These are phyloP conservation scores for Eucalyptus melliodora DNA, from an alignment of 345 rosid species.

Conservation along the genomic window DNA sequence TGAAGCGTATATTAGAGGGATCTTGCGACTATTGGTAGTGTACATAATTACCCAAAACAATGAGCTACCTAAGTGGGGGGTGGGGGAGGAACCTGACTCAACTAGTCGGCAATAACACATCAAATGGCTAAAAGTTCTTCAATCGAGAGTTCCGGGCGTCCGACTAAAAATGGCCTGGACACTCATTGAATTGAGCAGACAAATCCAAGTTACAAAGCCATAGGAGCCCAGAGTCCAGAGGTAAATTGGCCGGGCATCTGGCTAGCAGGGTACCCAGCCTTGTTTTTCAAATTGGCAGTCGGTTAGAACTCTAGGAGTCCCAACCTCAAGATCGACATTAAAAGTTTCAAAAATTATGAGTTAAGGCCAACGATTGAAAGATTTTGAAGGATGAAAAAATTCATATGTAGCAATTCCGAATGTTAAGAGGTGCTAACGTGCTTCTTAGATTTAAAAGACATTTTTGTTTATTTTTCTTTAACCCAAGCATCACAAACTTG, in stretches of 20 bases:
- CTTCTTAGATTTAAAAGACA: not conserved
- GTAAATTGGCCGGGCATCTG: not conserved
- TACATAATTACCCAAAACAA: not conserved
- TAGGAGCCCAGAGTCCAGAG: too few relatives aligned
- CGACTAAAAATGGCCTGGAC: too few relatives aligned
- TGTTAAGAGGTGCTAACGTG: not conserved
- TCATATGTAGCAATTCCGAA: not conserved
- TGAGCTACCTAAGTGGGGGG: too few relatives aligned
- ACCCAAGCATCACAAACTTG: not conserved
- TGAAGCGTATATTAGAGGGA: accelerated
- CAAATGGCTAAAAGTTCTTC: too few relatives aligned
- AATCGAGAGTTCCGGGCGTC: too few relatives aligned
- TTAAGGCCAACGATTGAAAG: not conserved
- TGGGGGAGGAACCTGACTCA: too few relatives aligned
- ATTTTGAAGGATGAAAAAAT: not conserved
- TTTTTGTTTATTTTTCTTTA: not conserved
- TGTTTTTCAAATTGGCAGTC: too few relatives aligned
- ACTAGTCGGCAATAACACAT: too few relatives aligned
- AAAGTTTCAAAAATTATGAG: not conserved
- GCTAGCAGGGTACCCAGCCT: not conserved
- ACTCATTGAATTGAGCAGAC: too few relatives aligned
- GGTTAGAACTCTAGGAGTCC: not conserved
- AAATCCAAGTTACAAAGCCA: too few relatives aligned
- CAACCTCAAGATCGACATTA: not conserved
- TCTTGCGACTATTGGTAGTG: not conserved